Evolutionary conservation across 306 rosid species (phyloP).

Genomic region (Medicago arabica): DNA sequence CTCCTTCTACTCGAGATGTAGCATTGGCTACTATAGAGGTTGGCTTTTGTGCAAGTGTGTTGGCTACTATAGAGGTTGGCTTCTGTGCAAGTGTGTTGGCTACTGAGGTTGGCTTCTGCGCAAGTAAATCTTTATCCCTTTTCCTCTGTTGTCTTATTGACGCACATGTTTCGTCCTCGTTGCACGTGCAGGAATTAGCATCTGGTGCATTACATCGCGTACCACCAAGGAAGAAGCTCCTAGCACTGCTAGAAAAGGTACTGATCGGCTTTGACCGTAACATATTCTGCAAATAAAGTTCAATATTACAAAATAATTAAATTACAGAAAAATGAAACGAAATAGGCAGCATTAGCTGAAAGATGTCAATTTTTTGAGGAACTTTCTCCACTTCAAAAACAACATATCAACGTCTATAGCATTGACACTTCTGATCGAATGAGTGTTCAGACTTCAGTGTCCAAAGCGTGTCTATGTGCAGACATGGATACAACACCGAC

Average conservation of each 20-base stretch:
- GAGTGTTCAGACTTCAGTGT: too few relatives aligned
- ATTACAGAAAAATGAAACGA: neutral
- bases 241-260: conserved; percentile 76
- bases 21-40: conserved; percentile 49
- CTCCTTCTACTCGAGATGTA: conserved; percentile 56
- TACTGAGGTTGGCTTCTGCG: conserved; percentile 58
- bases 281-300: conserved; percentile 59
- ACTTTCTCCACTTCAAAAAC: conserved; percentile 14
- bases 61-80: conserved; percentile 51
- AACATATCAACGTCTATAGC: neutral
- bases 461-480: too few relatives aligned
- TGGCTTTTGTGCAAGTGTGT: conserved; percentile 57
- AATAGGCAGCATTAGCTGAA: conserved; percentile 14
- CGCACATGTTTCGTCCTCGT: conserved; percentile 81
- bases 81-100: conserved; percentile 56
- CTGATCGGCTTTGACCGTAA: conserved; percentile 81
- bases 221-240: conserved; percentile 76
- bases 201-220: conserved; percentile 70
- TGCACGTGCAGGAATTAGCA: conserved; percentile 78
- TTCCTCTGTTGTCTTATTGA: conserved; percentile 60
- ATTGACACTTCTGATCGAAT: too few relatives aligned
- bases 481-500: too few relatives aligned
- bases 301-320: conserved; percentile 28
- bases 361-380: neutral
- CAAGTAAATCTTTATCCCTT: conserved; percentile 52